phyloP scores from a whole-genome alignment of 2,329 filamentous ascomycete species.

The Pyrenophora graminea region DNA sequence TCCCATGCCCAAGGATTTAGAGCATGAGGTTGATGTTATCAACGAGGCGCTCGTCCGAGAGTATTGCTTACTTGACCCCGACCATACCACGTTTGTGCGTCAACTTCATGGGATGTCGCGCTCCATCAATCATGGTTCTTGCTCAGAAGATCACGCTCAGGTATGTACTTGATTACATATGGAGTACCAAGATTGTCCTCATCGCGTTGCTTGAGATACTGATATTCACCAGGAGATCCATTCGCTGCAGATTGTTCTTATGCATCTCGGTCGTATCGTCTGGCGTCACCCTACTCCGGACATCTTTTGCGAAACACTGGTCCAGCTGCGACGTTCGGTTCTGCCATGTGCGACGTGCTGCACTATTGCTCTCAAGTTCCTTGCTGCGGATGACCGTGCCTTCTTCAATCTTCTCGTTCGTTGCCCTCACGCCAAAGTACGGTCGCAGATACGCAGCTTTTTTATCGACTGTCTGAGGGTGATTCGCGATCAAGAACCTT shows the following conservation, averaged over 20 bases:
- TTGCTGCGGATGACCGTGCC: conserved; percentile 58
- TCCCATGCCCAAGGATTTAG: conserved; percentile 51
- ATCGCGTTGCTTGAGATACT: not conserved
- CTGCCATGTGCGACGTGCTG: conserved; percentile 60
- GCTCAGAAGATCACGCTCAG: conserved; percentile 51
- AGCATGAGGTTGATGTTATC: conserved; percentile 66
- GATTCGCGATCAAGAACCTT: conserved; percentile 40
- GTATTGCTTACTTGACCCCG: conserved; percentile 78
- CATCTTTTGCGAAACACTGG: conserved; percentile 62
- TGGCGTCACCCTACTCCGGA: conserved; percentile 71
- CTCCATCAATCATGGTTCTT: conserved; percentile 53
- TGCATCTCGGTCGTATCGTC: conserved; percentile 76
- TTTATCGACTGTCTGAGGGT: conserved; percentile 38
- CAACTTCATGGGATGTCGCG: conserved; percentile 64
- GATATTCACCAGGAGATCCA: conserved; percentile 48
- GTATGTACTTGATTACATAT: conserved; percentile 3
- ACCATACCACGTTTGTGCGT: conserved; percentile 69
- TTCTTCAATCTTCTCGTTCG: conserved; percentile 64
- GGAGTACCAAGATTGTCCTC: not conserved
- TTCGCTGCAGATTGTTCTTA: conserved; percentile 61
- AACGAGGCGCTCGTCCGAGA: conserved; percentile 75
- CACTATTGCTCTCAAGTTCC: conserved; percentile 65
- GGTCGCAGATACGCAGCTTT: conserved; percentile 33
- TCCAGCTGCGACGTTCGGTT: conserved; percentile 57
- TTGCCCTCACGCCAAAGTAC: conserved; percentile 35